Conservation (phyloP, 2,329 filamentous ascomycete genomes). For the Penicillium verrucosum region DNA sequence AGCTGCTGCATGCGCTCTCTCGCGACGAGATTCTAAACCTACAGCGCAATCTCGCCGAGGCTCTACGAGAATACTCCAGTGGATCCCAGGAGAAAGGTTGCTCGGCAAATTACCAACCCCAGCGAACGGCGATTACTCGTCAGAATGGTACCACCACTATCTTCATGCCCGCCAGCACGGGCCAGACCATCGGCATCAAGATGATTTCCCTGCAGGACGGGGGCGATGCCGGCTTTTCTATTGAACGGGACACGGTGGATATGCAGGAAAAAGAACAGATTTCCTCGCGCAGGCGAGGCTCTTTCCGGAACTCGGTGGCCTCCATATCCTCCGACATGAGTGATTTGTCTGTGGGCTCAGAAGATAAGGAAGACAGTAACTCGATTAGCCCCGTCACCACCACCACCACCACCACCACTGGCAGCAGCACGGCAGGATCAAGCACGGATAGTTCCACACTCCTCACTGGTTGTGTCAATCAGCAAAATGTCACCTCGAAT, state of each 20-base stretch:
- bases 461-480: constrained; percentile 30
- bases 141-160: constrained; percentile 61
- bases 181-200: constrained; percentile 61
- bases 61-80: constrained; percentile 64
- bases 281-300: constrained; percentile 16
- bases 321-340: constrained; percentile 37
- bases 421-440: constrained; percentile 1
- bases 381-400: background rate
- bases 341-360: constrained; percentile 34
- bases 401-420: constrained; percentile 12
- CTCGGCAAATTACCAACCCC: constrained; percentile 59
- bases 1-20: constrained; percentile 54
- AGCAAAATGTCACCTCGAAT: constrained; percentile 25
- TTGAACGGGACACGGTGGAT: constrained; percentile 30
- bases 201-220: constrained; percentile 55
- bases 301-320: constrained; percentile 31
- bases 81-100: constrained; percentile 58
- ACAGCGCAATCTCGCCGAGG: constrained; percentile 57
- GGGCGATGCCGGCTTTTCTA: constrained; percentile 28
- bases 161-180: constrained; percentile 65
- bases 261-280: constrained; percentile 13
- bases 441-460: constrained; percentile 31
- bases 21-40: constrained; percentile 57
- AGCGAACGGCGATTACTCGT: constrained; percentile 58
- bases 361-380: constrained; percentile 17